These are phyloP conservation scores for Phylloporus scabripes DNA, from an alignment of 768 basidiomycete genomes.

Conservation along the genomic window DNA sequence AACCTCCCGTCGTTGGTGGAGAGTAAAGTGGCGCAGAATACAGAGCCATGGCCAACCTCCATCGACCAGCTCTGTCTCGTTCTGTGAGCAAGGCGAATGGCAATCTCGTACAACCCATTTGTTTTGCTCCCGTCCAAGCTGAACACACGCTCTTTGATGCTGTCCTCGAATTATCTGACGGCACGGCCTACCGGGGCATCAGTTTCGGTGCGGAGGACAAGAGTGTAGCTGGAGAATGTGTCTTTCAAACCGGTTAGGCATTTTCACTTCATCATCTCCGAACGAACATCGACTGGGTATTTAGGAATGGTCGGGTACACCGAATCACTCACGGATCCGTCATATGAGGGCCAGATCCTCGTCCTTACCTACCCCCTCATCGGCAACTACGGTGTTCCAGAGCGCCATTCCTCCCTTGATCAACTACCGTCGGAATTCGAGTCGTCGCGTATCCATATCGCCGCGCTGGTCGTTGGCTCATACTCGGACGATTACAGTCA, in stretches of 20 bases:
- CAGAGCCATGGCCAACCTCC: slow-evolving; percentile 21
- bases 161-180: slow-evolving; percentile 87
- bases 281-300: slow-evolving; percentile 13
- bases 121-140: slow-evolving; percentile 26
- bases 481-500: slow-evolving; percentile 95
- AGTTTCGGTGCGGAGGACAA: slow-evolving; percentile 91
- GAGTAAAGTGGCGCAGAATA: slow-evolving; percentile 41
- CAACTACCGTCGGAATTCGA: slow-evolving; percentile 77
- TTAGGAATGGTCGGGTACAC: slow-evolving; percentile 99
- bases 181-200: slow-evolving; percentile 80
- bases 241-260: slow-evolving; percentile 93
- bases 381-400: slow-evolving; percentile 96
- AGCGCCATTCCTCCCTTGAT: slow-evolving; percentile 46
- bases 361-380: slow-evolving; percentile 95
- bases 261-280: slow-evolving; percentile 6
- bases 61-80: slow-evolving; percentile 43
- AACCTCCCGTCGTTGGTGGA: slow-evolving; percentile 36
- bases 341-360: slow-evolving; percentile 97
- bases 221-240: slow-evolving; percentile 95
- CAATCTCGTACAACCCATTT: slow-evolving; percentile 32
- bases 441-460: slow-evolving; percentile 89
- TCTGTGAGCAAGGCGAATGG: slow-evolving; percentile 36
- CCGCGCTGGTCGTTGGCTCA: slow-evolving; percentile 87
- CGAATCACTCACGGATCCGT: slow-evolving; percentile 96
- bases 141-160: slow-evolving; percentile 41